Conservation (phyloP, 2,329 filamentous ascomycete genomes). For the Aspergillus costaricaensis region DNA sequence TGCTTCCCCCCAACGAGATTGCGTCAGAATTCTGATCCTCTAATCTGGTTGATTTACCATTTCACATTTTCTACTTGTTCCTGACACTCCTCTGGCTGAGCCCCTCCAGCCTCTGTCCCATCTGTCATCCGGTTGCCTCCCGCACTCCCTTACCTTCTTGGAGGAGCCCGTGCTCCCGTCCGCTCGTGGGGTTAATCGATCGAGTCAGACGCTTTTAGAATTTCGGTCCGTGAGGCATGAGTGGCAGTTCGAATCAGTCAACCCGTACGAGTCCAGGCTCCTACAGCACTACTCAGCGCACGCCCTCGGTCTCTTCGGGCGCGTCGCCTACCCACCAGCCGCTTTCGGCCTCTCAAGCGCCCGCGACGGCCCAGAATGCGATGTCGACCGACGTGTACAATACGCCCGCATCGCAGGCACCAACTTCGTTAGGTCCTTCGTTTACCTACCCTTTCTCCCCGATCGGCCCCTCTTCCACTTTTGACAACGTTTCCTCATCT, state of each 20-base stretch:
- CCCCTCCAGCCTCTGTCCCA: slow-evolving; percentile 4
- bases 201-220: slow-evolving; percentile 9
- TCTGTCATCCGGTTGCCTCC: slow-evolving; percentile 18
- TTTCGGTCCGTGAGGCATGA: slow-evolving; percentile 39
- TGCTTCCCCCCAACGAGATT: not conserved
- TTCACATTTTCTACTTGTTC: not conserved
- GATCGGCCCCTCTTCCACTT: slow-evolving; percentile 40
- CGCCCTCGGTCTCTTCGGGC: slow-evolving; percentile 42
- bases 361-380: slow-evolving; percentile 44
- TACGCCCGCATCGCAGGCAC: slow-evolving; percentile 39
- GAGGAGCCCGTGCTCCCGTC: slow-evolving; percentile 18
- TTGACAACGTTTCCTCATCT: slow-evolving; percentile 33
- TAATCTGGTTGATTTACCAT: not conserved
- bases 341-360: slow-evolving; percentile 35
- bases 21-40: not conserved
- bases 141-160: slow-evolving; percentile 19
- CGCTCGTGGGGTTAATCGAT: slow-evolving; percentile 18
- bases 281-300: slow-evolving; percentile 42
- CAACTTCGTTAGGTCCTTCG: slow-evolving; percentile 35
- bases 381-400: slow-evolving; percentile 48
- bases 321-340: slow-evolving; percentile 41
- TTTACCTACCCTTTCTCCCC: slow-evolving; percentile 44
- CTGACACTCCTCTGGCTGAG: slow-evolving; percentile 1
- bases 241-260: slow-evolving; percentile 44
- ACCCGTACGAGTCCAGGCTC: slow-evolving; percentile 46